These are phyloP conservation scores for Zygosaccharomyces lentus DNA, from an alignment of 805 yeast genomes.

Conservation along the genomic window DNA sequence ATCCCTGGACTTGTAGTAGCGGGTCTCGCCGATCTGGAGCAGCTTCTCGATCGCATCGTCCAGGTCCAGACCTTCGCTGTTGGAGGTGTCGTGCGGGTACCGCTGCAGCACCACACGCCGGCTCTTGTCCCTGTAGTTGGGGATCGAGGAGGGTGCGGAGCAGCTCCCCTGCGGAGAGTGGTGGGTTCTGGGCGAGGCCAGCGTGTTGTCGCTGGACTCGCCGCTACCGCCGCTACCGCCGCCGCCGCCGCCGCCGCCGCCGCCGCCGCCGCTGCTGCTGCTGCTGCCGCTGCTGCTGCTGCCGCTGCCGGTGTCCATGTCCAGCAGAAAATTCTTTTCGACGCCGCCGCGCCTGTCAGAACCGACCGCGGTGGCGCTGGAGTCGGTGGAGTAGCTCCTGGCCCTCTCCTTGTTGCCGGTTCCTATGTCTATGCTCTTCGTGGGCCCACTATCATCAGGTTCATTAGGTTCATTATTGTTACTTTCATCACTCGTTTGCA, in stretches of 20 bases:
- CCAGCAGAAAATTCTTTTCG: slow-evolving; percentile 15
- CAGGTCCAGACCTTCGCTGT: slow-evolving; percentile 41
- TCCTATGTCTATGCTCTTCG: slow-evolving; percentile 35
- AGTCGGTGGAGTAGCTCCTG: slow-evolving; percentile 18
- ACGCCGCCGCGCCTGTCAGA: slow-evolving; percentile 17
- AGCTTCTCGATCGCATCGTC: slow-evolving; percentile 62
- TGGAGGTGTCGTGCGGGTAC: slow-evolving; percentile 28
- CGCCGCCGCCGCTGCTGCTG: slow-evolving; percentile 18
- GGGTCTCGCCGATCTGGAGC: slow-evolving; percentile 47
- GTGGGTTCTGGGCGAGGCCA: slow-evolving; percentile 9
- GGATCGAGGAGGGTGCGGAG: slow-evolving; percentile 14
- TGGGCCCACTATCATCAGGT: slow-evolving; percentile 46
- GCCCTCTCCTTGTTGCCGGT: slow-evolving; percentile 15
- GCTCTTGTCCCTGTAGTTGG: slow-evolving; percentile 15
- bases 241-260: slow-evolving; percentile 25
- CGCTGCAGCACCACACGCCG: slow-evolving; percentile 27
- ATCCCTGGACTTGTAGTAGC: slow-evolving; percentile 35
- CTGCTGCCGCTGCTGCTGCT: slow-evolving; percentile 23
- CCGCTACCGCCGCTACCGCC: slow-evolving; percentile 17
- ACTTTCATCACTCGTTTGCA: slow-evolving; percentile 33
- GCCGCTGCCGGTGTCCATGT: slow-evolving; percentile 34
- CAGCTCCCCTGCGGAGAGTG: neutral
- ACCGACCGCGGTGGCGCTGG: slow-evolving; percentile 17
- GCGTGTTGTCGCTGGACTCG: slow-evolving; percentile 11
- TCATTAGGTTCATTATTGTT: slow-evolving; percentile 40